Evolutionary conservation across 1,284 basidiomycete genomes (phyloP).

Genomic region (Farysia itapuensis): DNA sequence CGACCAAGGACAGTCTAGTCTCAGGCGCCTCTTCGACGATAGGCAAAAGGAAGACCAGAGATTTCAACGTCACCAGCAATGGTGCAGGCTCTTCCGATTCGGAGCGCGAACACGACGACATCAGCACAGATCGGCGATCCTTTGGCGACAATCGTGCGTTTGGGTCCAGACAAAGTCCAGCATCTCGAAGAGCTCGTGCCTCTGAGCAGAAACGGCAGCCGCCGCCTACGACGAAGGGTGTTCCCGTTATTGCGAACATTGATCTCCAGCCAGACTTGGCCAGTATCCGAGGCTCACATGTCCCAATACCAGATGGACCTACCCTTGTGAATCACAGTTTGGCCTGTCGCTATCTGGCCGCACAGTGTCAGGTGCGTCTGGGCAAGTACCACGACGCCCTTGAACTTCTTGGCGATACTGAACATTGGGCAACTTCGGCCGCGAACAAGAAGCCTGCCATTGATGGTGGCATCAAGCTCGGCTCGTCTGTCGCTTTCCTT

Average conservation of each 20-base stretch:
- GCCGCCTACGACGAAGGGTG: too few species aligned
- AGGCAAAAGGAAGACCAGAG: constrained; percentile 48
- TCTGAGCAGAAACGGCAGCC: neutral
- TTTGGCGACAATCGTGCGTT: neutral
- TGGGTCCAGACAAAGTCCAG: neutral
- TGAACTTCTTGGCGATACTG: constrained; percentile 76
- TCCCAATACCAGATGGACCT: constrained; percentile 32
- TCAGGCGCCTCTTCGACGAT: constrained; percentile 19
- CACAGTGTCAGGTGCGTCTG: constrained; percentile 88
- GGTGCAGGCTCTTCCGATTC: constrained; percentile 38
- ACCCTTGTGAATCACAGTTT: constrained; percentile 49
- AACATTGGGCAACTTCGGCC: constrained; percentile 33
- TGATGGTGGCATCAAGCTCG: constrained; percentile 61
- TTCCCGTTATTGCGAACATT: neutral
- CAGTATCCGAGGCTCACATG: constrained; percentile 12
- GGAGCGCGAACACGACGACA: constrained; percentile 6
- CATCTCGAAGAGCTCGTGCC: neutral
- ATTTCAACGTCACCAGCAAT: constrained; percentile 48
- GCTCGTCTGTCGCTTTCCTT: constrained; percentile 74
- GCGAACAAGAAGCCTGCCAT: constrained; percentile 41
- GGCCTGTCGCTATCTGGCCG: constrained; percentile 65
- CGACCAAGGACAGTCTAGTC: constrained; percentile 25
- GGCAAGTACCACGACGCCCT: constrained; percentile 91
- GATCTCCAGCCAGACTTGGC: constrained; percentile 29
- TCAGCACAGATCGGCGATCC: constrained; percentile 3